phyloP scores from a whole-genome alignment of 2,329 filamentous ascomycete species.

The Thelonectria discophora region DNA sequence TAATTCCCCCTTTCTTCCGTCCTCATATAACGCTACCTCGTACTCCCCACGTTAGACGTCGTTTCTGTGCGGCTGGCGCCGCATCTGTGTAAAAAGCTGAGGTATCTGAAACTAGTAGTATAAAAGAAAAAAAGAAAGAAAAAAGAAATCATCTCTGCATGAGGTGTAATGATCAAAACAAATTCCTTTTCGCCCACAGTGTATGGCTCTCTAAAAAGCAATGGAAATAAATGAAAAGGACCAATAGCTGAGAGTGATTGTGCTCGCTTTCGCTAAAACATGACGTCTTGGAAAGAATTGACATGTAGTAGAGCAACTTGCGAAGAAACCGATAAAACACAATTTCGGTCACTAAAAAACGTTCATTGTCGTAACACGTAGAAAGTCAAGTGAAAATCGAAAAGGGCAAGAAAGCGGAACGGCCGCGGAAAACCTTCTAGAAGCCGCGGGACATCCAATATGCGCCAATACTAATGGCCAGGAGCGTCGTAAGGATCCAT shows the following conservation, averaged over 20 bases:
- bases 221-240: neutral
- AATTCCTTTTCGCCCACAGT: constrained; percentile 28
- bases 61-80: neutral
- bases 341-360: neutral
- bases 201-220: constrained; percentile 20
- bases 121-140: neutral
- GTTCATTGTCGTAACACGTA: constrained; percentile 12
- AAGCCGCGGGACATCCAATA: constrained; percentile 54
- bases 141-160: constrained; percentile 15
- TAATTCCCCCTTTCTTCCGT: neutral
- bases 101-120: constrained; percentile 23
- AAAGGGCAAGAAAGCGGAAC: neutral
- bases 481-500: constrained; percentile 53
- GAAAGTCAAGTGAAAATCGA: constrained; percentile 2
- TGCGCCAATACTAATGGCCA: constrained; percentile 52
- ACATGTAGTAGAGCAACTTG: constrained; percentile 1
- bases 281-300: constrained; percentile 7
- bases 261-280: neutral
- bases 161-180: neutral
- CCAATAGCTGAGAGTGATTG: neutral
- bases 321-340: constrained; percentile 1
- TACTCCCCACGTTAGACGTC: neutral
- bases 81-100: neutral
- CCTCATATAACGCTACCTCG: neutral
- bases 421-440: constrained; percentile 1